A percentile compares a stretch with the other conserved stretches of the same genome.
Conservation (phyloP, 164 flowering plant species). For the Aristolochia contorta region DNA sequence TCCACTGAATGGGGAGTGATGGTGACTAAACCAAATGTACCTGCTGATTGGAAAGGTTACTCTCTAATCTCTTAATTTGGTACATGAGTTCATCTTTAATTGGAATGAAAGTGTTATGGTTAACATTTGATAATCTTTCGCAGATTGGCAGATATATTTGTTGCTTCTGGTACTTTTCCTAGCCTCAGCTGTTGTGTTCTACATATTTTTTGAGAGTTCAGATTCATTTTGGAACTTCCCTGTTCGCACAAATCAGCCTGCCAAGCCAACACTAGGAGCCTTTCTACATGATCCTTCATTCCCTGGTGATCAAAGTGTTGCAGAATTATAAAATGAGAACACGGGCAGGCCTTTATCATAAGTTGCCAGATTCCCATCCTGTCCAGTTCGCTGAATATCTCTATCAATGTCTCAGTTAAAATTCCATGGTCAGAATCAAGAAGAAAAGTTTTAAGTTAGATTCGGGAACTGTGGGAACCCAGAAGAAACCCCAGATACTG, state of each 20-base stretch:
- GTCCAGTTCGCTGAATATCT: too few relatives aligned
- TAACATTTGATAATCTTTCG: constrained; percentile 13
- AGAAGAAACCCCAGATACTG: too few relatives aligned
- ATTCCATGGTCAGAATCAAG: too few relatives aligned
- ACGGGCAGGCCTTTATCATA: too few relatives aligned
- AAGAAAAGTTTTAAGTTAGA: too few relatives aligned
- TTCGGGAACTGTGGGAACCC: too few relatives aligned
- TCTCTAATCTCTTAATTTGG: constrained; percentile 1
- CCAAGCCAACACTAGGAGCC: constrained; percentile 30
- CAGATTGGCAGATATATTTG: constrained; percentile 91
- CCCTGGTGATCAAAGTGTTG: too few relatives aligned
- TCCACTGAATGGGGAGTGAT: constrained; percentile 75
- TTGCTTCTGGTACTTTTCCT: constrained; percentile 69
- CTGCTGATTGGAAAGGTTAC: constrained; percentile 94
- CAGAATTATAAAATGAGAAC: too few relatives aligned
- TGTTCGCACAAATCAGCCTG: constrained; percentile 29
- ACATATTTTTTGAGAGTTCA: constrained; percentile 66
- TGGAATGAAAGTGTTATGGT: background rate
- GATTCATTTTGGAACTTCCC: constrained; percentile 95
- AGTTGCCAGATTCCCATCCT: too few relatives aligned
- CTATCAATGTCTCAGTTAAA: too few relatives aligned
- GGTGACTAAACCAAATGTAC: constrained; percentile 69
- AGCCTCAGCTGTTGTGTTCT: constrained; percentile 62
- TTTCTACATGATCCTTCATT: constrained; percentile 8
- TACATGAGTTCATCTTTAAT: background rate